Evolutionary conservation across 495 filamentous ascomycete species (phyloP).

Genomic region (Neurospora pannonica): DNA sequence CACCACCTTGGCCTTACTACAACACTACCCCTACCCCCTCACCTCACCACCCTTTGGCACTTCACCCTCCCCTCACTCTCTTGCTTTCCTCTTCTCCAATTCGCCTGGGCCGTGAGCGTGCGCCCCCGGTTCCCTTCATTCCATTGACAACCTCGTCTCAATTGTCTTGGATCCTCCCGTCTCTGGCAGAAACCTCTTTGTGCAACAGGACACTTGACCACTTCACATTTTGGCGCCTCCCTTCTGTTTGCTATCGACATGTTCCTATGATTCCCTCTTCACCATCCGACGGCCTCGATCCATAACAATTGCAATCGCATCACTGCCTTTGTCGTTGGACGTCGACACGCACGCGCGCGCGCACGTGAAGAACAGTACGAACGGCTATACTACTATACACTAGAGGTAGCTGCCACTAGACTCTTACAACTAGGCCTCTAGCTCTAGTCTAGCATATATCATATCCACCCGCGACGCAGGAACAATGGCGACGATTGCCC

Average conservation of each 20-base stretch:
- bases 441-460: background rate
- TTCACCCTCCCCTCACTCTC: background rate
- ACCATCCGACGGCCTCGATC: background rate
- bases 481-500: constrained; percentile 44
- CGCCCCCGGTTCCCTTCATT: background rate
- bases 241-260: background rate
- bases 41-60: background rate
- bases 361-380: background rate
- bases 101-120: background rate
- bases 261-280: background rate
- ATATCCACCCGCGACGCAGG: constrained; percentile 4
- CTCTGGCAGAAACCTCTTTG: background rate
- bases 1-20: constrained; percentile 1
- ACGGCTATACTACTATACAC: background rate
- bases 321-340: background rate
- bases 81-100: background rate
- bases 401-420: background rate
- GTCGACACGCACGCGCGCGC: background rate
- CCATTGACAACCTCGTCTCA: background rate
- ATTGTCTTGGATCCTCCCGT: background rate
- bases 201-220: background rate
- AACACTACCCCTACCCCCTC: background rate
- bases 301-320: background rate
- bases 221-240: background rate
- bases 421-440: background rate